Evolutionary conservation across 2,329 filamentous ascomycete genomes (phyloP).

Genomic region (Byssochlamys sp.): DNA sequence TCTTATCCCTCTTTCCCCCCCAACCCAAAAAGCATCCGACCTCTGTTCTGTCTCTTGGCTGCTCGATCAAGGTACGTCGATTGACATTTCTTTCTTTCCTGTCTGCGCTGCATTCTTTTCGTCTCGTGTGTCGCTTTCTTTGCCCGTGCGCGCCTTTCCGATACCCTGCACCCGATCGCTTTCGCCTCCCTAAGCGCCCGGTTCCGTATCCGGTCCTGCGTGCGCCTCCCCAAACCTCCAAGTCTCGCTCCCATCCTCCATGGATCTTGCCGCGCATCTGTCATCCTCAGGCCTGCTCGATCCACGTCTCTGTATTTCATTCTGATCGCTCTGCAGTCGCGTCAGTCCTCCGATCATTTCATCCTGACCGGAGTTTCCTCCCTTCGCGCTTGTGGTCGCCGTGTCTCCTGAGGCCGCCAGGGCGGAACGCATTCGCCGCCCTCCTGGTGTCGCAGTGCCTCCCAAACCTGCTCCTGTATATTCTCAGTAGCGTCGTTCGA

Average conservation of each 20-base stretch:
- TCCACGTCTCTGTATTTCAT: background rate
- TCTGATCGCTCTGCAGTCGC: background rate
- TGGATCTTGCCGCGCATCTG: slow-evolving; percentile 13
- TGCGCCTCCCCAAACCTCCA: slow-evolving; percentile 8
- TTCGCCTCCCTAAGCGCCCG: slow-evolving; percentile 10
- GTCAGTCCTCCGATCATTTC: background rate
- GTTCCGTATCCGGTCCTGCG: slow-evolving; percentile 7
- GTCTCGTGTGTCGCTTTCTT: slow-evolving; percentile 3
- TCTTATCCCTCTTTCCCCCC: background rate
- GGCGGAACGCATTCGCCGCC: slow-evolving; percentile 3
- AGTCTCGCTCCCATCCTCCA: slow-evolving; percentile 10
- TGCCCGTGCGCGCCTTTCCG: background rate
- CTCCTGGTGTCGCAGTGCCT: slow-evolving; percentile 2
- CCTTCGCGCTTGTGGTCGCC: background rate
- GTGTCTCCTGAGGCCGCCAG: slow-evolving; percentile 1
- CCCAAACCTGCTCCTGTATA: background rate
- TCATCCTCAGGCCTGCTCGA: background rate
- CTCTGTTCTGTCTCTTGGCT: background rate
- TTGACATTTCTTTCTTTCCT: background rate
- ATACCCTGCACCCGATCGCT: slow-evolving; percentile 3
- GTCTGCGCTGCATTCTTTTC: background rate
- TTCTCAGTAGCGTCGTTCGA: background rate
- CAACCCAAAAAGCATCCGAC: background rate
- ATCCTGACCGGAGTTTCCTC: background rate
- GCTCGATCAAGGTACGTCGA: background rate